Evolutionary conservation across 192 early-diverging fungal species (phyloP).

Genomic region (Martensiomyces pterosporus): DNA sequence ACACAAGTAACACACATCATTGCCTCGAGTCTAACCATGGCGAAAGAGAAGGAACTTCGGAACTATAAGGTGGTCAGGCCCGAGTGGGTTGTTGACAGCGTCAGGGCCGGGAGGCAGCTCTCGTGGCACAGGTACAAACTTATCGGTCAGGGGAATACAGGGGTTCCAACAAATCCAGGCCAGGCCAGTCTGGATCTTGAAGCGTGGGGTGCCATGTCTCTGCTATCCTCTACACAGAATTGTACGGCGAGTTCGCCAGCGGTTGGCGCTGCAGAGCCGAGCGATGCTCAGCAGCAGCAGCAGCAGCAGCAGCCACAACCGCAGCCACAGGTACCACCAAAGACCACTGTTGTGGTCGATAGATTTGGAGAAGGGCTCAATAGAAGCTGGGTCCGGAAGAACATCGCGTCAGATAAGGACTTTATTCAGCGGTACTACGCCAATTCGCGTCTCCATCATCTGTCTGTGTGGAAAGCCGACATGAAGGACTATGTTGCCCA

Average conservation of each 20-base stretch:
- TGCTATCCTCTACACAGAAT: too few relatives aligned
- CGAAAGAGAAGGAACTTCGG: slow-evolving; percentile 63
- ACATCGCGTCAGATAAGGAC: slow-evolving; percentile 39
- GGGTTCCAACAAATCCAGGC: not conserved
- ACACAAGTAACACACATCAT: slow-evolving; percentile 64
- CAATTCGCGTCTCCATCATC: slow-evolving; percentile 71
- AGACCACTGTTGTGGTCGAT: too few relatives aligned
- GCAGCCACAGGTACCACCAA: too few relatives aligned
- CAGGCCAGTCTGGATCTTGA: too few relatives aligned
- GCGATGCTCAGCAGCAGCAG: not conserved
- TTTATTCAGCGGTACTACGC: slow-evolving; percentile 63
- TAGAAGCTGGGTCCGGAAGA: slow-evolving; percentile 38
- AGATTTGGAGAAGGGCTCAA: slow-evolving; percentile 34
- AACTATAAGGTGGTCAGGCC: slow-evolving; percentile 65
- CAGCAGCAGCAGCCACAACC: not conserved
- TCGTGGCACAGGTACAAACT: slow-evolving; percentile 60
- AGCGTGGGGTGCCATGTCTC: too few relatives aligned
- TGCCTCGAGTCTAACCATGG: slow-evolving; percentile 58
- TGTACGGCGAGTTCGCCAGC: not conserved
- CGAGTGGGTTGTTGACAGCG: slow-evolving; percentile 74
- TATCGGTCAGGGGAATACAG: slow-evolving; percentile 1
- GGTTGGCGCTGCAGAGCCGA: not conserved
- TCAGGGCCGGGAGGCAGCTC: slow-evolving; percentile 56
- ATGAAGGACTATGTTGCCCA: slow-evolving; percentile 57
- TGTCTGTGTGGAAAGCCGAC: slow-evolving; percentile 78